Evolutionary conservation across 192 early-diverging fungal species (phyloP), one percentile per base, ranked within the genome.

Genomic region (Coemansia sp.): DNA sequence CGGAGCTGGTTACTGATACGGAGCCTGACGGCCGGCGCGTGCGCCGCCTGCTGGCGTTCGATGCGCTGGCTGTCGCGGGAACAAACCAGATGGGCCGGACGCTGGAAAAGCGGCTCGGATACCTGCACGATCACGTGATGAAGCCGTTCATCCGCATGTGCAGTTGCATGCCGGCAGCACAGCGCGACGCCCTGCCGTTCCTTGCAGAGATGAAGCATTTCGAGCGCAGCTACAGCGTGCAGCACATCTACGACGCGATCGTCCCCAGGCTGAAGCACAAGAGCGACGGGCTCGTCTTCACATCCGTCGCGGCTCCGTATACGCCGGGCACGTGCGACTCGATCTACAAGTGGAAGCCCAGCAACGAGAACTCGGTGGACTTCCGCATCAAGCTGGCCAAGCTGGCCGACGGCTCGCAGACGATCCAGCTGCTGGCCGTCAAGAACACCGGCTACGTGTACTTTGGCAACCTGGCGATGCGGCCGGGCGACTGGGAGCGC

Each of bases 331-430:
- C 92, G 6, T 87, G 86, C 55, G 26, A 78, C 10, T 49, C 49
- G 38, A 94, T 92, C 73, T 69, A 94, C 58, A 95, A 95, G 75
- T 95, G 93, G 93, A 95, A 94, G 66, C 91, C 93, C 16, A 85
- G 90, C 10, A 77, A 85, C 66, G 92, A 93, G 57, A 95, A 94
- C 67, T 92, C 92, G 0, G 77, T 93, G 11, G 93, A 95, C 63
- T 92, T 95, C 30, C 78, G 76, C 55, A 59, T 92, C n/a, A 45
- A 66, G 10, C 46, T 89, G 9, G 30, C 61, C 70, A 10, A 44
- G 57, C 5, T 60, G 58, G 24, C 67, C 67, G 9, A 45, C 44
- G 80, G 72, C 33, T 71, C 63, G 43, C 87, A 85, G 2, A 60
- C 78, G 16, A 77, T 93, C 44, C 30, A 71, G 12, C 67, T 93